Evolutionary conservation across 2,329 filamentous ascomycete genomes (phyloP).

Genomic region (Mollisiaceae sp.): DNA sequence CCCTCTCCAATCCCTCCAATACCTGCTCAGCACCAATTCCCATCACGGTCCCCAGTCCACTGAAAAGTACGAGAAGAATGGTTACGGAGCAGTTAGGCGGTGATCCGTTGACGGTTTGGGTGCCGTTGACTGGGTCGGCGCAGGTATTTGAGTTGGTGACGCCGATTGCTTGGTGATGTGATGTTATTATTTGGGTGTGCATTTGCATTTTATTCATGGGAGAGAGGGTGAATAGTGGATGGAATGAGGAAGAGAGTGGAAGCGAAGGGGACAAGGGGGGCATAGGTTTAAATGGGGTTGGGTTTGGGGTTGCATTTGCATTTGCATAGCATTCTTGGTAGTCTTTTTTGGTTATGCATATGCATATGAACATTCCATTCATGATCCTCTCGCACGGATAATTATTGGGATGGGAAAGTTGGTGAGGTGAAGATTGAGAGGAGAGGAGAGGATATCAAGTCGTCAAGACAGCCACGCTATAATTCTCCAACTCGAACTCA

Average conservation of each 20-base stretch:
- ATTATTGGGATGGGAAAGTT: too few relatives aligned
- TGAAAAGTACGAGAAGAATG: conserved; percentile 29
- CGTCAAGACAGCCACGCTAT: conserved; percentile 34
- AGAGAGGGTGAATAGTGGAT: too few relatives aligned
- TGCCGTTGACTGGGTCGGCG: conserved; percentile 49
- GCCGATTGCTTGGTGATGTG: conserved; percentile 13
- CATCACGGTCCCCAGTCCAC: conserved; percentile 44
- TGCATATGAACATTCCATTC: background rate
- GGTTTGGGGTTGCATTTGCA: too few relatives aligned
- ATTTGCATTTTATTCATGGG: background rate
- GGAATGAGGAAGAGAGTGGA: too few relatives aligned
- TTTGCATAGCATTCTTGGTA: background rate
- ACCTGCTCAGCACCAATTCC: conserved; percentile 35
- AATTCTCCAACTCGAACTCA: conserved; percentile 33
- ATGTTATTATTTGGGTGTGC: background rate
- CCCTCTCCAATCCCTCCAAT: conserved; percentile 45
- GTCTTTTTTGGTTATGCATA: background rate
- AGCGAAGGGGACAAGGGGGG: too few relatives aligned
- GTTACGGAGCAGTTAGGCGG: conserved; percentile 54
- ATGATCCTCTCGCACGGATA: background rate
- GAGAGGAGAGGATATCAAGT: conserved; percentile 14
- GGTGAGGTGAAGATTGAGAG: background rate
- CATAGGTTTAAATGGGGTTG: too few relatives aligned
- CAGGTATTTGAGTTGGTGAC: conserved; percentile 40
- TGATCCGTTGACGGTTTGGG: conserved; percentile 58